phyloP scores from a whole-genome alignment of 352 stramenopile species.

The Globisporangium iwayamae region DNA sequence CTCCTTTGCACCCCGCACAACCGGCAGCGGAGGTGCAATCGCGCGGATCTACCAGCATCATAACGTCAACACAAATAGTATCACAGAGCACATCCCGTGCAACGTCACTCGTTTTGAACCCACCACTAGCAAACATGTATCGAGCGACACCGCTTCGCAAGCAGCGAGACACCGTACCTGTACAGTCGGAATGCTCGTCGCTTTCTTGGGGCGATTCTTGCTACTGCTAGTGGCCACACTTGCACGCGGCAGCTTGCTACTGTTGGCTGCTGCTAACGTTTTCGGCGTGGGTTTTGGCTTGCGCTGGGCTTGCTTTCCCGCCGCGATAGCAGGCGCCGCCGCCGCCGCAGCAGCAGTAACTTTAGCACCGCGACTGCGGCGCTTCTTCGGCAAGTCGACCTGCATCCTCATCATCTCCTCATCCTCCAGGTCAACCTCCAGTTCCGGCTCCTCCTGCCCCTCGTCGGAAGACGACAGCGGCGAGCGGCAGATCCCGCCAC shows the following conservation, averaged over 20 bases:
- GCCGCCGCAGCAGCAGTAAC: background rate
- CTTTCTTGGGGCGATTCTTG: constrained; percentile 5
- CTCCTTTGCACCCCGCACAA: constrained; percentile 33
- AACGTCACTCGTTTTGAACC: background rate
- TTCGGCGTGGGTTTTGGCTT: constrained; percentile 11
- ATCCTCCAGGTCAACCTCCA: background rate
- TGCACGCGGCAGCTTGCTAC: background rate
- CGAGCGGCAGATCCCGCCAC: constrained; percentile 39
- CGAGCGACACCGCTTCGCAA: background rate
- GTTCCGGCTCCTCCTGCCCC: background rate
- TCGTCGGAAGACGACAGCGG: constrained; percentile 51
- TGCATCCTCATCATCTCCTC: background rate
- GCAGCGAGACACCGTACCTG: constrained; percentile 5
- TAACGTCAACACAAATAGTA: background rate
- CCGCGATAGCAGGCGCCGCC: background rate
- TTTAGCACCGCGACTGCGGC: background rate
- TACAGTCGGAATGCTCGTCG: background rate
- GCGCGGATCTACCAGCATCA: constrained; percentile 2
- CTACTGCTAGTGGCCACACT: background rate
- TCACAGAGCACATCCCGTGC: background rate
- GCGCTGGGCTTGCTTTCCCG: constrained; percentile 5
- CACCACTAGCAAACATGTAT: background rate
- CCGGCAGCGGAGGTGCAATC: background rate
- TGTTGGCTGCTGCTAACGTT: background rate
- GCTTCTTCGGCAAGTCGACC: background rate